Percentiles rank a stretch among this genome's conserved stretches.
phyloP scores from a whole-genome alignment of 768 basidiomycete genomes.

The Coprinellus micaceus region DNA sequence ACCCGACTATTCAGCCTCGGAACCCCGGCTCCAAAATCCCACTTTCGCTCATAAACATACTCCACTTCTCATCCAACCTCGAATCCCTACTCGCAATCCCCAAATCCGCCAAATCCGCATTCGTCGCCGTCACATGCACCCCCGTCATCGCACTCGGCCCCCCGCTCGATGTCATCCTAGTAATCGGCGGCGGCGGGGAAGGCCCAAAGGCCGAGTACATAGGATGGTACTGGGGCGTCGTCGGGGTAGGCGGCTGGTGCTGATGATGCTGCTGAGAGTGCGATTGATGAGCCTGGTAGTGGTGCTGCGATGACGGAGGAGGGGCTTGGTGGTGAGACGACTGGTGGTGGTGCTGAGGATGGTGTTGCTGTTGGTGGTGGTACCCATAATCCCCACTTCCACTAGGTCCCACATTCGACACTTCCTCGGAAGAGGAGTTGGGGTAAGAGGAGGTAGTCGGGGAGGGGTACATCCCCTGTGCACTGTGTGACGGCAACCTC shows the following conservation, averaged over 20 bases:
- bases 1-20: too few relatives aligned
- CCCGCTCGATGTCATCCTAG: too few relatives aligned
- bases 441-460: neutral
- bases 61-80: slow-evolving; percentile 64
- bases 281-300: neutral
- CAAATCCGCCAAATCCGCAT: slow-evolving; percentile 51
- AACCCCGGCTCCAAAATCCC: slow-evolving; percentile 43
- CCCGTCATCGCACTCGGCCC: neutral
- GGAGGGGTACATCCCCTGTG: neutral
- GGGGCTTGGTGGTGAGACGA: neutral
- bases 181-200: neutral
- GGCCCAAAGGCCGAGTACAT: slow-evolving; percentile 9
- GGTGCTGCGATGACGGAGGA: slow-evolving; percentile 1
- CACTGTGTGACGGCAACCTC: neutral
- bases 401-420: neutral
- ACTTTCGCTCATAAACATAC: slow-evolving; percentile 59
- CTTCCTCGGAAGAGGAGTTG: neutral
- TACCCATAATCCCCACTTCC: neutral
- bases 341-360: neutral
- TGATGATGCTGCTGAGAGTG: slow-evolving; percentile 17
- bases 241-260: slow-evolving; percentile 8
- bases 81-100: slow-evolving; percentile 60
- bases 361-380: slow-evolving; percentile 1
- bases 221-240: slow-evolving; percentile 6
- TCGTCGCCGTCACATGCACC: slow-evolving; percentile 8